Percentiles rank a stretch among this genome's conserved stretches.
Conservation (phyloP, 1,284 basidiomycete genomes). For the Tranzscheliella williamsii region DNA sequence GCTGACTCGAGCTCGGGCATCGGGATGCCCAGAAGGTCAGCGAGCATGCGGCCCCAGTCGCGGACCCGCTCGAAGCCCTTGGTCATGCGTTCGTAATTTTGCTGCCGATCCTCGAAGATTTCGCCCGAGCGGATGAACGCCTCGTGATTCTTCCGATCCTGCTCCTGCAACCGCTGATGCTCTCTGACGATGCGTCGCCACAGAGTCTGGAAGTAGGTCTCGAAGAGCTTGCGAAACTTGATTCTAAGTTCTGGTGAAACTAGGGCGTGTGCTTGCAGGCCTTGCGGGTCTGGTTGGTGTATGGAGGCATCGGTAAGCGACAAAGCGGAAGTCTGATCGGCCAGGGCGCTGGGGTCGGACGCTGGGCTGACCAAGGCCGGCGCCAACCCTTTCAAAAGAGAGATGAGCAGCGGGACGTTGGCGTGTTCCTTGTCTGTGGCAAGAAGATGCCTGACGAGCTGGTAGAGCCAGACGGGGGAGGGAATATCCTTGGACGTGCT, state of each 20-base stretch:
- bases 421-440: slow-evolving; percentile 82
- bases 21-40: slow-evolving; percentile 80
- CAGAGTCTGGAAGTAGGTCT: slow-evolving; percentile 88
- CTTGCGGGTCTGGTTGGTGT: slow-evolving; percentile 3
- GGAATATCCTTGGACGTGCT: slow-evolving; percentile 8
- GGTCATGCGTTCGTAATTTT: slow-evolving; percentile 97
- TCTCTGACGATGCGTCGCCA: slow-evolving; percentile 76
- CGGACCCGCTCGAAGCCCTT: slow-evolving; percentile 85
- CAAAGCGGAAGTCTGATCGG: slow-evolving; percentile 4
- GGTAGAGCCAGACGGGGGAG: slow-evolving; percentile 68
- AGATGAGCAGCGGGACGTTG: slow-evolving; percentile 79
- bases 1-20: slow-evolving; percentile 80
- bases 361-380: slow-evolving; percentile 69
- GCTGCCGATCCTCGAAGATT: slow-evolving; percentile 98
- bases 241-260: slow-evolving; percentile 80
- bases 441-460: slow-evolving; percentile 66
- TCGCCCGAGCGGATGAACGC: slow-evolving; percentile 98
- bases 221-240: slow-evolving; percentile 88
- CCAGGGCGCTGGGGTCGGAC: slow-evolving; percentile 1
- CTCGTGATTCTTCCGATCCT: slow-evolving; percentile 93
- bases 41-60: slow-evolving; percentile 65
- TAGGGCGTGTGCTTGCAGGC: slow-evolving; percentile 53
- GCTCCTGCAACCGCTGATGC: slow-evolving; percentile 83
- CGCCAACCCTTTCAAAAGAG: slow-evolving; percentile 81
- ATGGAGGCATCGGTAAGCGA: slow-evolving; percentile 18